Conservation (phyloP, 2,329 filamentous ascomycete species). For the Ceratocystis huliohia region DNA sequence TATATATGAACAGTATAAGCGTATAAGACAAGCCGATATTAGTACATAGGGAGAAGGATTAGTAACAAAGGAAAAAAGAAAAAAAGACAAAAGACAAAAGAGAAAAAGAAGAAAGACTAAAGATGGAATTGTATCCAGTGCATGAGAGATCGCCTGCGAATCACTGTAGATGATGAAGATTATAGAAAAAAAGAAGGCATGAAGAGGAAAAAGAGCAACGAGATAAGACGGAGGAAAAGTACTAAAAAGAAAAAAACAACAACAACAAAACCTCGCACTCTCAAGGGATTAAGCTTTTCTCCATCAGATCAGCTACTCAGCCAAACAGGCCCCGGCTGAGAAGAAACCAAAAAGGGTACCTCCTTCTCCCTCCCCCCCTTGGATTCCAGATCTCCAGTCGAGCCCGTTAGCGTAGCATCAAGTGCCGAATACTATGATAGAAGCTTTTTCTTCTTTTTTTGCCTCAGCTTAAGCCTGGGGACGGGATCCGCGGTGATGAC, state of each 20-base stretch:
- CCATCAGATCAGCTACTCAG: not conserved
- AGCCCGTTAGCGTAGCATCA: not conserved
- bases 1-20: too few species aligned
- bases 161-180: not conserved
- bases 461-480: too few species aligned
- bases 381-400: not conserved
- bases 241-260: slow-evolving; percentile 17
- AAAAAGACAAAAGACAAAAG: not conserved
- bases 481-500: too few species aligned
- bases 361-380: not conserved
- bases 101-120: not conserved
- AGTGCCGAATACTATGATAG: not conserved
- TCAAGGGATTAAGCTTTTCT: not conserved
- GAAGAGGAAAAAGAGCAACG: slow-evolving; percentile 14
- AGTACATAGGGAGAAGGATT: not conserved
- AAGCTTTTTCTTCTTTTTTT: not conserved
- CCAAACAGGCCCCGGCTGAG: not conserved
- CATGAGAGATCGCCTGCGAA: slow-evolving; percentile 9
- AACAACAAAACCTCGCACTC: not conserved
- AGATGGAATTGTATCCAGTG: not conserved
- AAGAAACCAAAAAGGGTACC: not conserved
- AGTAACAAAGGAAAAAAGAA: not conserved
- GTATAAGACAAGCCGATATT: too few species aligned
- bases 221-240: slow-evolving; percentile 15
- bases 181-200: not conserved